Evolutionary conservation across 129 eudicot genomes (phyloP).

Genomic region (Centrapalus pauciflorus): DNA sequence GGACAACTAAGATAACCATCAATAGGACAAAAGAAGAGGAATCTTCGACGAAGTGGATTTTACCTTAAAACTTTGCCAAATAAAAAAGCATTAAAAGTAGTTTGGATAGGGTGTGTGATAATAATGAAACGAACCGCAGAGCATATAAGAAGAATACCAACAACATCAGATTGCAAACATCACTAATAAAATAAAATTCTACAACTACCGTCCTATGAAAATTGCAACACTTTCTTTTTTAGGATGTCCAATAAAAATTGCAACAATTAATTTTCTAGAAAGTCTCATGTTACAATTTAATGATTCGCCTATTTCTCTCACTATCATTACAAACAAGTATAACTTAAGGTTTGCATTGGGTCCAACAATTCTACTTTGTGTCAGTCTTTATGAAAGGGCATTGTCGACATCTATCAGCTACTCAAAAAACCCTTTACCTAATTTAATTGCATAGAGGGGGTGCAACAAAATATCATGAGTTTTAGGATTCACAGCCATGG

Average conservation of each 20-base stretch:
- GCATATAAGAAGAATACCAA: neutral
- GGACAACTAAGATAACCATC: too few relatives aligned
- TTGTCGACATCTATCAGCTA: neutral
- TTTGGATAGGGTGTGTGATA: neutral
- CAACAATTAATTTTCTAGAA: too few relatives aligned
- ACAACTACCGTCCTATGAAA: too few relatives aligned
- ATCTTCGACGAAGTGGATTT: too few relatives aligned
- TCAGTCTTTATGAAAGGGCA: neutral
- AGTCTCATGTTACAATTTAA: neutral
- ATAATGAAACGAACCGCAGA: neutral
- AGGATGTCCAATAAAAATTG: neutral
- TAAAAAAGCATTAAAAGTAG: too few relatives aligned
- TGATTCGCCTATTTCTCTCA: neutral
- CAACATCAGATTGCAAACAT: neutral
- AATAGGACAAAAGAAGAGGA: too few relatives aligned
- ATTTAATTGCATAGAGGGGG: neutral
- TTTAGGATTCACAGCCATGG: neutral
- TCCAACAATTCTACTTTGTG: neutral
- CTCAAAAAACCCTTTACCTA: neutral
- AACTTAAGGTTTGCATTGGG: neutral
- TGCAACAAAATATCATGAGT: neutral
- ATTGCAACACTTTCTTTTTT: neutral
- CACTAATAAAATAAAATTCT: neutral
- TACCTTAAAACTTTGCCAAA: neutral
- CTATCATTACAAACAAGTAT: neutral